Percentiles rank a stretch among this genome's conserved stretches.
phyloP scores from a whole-genome alignment of 306 rosid species.

The Castanea mollissima region DNA sequence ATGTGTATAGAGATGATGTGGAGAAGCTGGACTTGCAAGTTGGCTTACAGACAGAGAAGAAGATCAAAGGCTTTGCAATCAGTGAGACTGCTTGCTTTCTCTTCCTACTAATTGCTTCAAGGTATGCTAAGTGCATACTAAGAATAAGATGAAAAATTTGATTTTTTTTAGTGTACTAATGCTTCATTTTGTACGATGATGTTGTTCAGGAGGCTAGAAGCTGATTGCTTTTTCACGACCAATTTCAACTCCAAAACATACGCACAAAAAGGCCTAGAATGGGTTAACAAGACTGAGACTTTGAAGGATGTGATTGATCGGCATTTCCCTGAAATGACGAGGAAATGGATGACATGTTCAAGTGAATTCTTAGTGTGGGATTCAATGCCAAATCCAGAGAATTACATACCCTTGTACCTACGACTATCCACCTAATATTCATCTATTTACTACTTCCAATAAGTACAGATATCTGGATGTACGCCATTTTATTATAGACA shows the following conservation, averaged over 20 bases:
- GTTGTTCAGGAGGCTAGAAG: constrained; percentile 66
- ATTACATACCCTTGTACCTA: constrained; percentile 48
- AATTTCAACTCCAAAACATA: constrained; percentile 61
- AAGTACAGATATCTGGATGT: not conserved
- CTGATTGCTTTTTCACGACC: constrained; percentile 73
- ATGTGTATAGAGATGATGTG: constrained; percentile 70
- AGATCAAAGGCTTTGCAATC: constrained; percentile 76
- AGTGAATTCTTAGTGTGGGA: constrained; percentile 77
- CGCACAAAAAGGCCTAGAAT: constrained; percentile 61
- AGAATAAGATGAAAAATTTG: not conserved
- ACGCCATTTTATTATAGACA: not conserved
- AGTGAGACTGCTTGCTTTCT: constrained; percentile 72
- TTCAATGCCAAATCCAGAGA: constrained; percentile 49
- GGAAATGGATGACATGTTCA: constrained; percentile 63
- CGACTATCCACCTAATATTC: constrained; percentile 30
- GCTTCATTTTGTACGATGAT: constrained; percentile 2
- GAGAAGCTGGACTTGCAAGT: constrained; percentile 71
- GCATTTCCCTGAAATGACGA: constrained; percentile 65
- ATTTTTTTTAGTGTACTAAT: not conserved
- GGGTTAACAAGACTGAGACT: constrained; percentile 72
- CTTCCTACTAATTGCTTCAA: constrained; percentile 65
- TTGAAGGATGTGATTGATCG: constrained; percentile 69
- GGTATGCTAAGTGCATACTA: constrained; percentile 26
- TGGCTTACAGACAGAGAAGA: constrained; percentile 69
- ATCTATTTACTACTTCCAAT: not conserved